These are phyloP conservation scores for Primulina huaijiensis DNA, from an alignment of 257 asterid species.

Conservation along the genomic window DNA sequence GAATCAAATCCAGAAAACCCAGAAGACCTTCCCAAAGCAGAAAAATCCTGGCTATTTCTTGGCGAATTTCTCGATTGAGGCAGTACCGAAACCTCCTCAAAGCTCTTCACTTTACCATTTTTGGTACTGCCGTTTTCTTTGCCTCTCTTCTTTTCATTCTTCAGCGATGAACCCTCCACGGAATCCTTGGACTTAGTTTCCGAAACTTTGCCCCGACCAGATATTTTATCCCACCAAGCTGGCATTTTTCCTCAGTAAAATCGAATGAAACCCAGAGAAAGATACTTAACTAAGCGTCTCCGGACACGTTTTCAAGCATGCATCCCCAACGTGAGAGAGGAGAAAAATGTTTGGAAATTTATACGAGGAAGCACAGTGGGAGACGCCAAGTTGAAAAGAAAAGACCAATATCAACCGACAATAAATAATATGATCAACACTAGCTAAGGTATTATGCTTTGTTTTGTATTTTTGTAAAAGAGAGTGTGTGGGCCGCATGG, in stretches of 20 bases:
- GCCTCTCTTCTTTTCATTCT: slow-evolving; percentile 32
- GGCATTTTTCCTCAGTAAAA: slow-evolving; percentile 41
- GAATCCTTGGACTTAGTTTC: slow-evolving; percentile 16
- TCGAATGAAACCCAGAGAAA: not conserved
- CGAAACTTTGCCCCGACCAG: slow-evolving; percentile 39
- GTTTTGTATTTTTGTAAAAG: too few relatives aligned
- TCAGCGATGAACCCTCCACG: slow-evolving; percentile 31
- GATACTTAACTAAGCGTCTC: not conserved
- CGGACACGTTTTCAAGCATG: not conserved
- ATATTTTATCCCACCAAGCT: slow-evolving; percentile 53
- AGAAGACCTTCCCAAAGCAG: slow-evolving; percentile 38
- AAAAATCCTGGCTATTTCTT: slow-evolving; percentile 56
- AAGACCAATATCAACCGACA: too few relatives aligned
- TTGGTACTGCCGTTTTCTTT: slow-evolving; percentile 21
- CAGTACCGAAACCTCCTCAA: slow-evolving; percentile 47
- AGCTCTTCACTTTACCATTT: slow-evolving; percentile 37
- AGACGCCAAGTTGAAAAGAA: not conserved
- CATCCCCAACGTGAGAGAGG: not conserved
- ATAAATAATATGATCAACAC: too few relatives aligned
- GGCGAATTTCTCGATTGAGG: slow-evolving; percentile 56
- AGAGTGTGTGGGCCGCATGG: not conserved
- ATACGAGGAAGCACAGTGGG: not conserved
- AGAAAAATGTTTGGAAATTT: not conserved
- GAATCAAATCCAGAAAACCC: slow-evolving; percentile 95
- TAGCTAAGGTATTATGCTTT: too few relatives aligned